Percentiles rank a stretch among this genome's conserved stretches.
phyloP scores from a whole-genome alignment of 345 rosid species.

The Trapa incisa region DNA sequence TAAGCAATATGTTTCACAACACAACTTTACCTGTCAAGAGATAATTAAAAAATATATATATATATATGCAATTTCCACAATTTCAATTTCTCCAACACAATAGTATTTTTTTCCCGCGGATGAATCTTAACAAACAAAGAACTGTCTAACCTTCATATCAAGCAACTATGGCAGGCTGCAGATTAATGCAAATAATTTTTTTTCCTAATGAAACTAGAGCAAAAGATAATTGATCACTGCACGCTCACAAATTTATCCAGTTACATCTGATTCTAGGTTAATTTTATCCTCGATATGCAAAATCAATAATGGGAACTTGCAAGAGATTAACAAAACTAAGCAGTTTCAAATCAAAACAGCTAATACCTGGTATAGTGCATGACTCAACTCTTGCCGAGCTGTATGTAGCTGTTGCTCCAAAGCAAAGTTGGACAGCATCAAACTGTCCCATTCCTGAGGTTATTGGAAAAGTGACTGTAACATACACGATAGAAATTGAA shows the following conservation, averaged over 20 bases:
- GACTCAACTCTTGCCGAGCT: slow-evolving; percentile 96
- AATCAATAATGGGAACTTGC: not conserved
- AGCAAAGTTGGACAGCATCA: slow-evolving; percentile 89
- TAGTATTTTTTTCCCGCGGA: not conserved
- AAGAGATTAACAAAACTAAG: not conserved
- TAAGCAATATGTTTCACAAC: not conserved
- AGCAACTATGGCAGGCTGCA: too few relatives aligned
- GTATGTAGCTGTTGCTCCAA: slow-evolving; percentile 93
- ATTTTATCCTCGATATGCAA: not conserved
- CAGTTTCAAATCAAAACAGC: not conserved
- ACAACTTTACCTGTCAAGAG: too few relatives aligned
- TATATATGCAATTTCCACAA: not conserved
- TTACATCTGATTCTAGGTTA: not conserved
- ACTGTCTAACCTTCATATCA: too few relatives aligned
- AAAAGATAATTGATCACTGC: not conserved
- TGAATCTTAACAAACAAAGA: not conserved
- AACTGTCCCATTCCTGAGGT: slow-evolving; percentile 90
- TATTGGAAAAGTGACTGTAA: slow-evolving; percentile 3
- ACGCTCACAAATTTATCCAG: not conserved
- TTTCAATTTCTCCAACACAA: not conserved
- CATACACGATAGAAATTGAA: not conserved
- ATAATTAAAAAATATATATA: not conserved
- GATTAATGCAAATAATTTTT: too few relatives aligned
- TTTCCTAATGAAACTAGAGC: too few relatives aligned
- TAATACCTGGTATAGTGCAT: slow-evolving; percentile 86